Evolutionary conservation across 2,329 filamentous ascomycete genomes (phyloP), one percentile per base, ranked within the genome.

Genomic region (Pseudogymnoascus sp.): DNA sequence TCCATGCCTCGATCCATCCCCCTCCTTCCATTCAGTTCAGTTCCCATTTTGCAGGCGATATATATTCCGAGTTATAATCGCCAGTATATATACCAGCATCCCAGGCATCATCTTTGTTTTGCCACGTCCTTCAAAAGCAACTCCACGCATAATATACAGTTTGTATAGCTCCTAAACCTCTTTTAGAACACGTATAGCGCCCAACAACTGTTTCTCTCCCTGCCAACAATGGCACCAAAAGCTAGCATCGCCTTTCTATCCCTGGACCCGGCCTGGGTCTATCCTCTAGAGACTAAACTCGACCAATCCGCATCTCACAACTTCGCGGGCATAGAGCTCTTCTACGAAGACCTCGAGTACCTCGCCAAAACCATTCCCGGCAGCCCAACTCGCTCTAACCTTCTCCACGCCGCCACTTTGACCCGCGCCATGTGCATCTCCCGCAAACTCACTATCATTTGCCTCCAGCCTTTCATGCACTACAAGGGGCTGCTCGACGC

Each of bases 401-500:
- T 75, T 31, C 70, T 89, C 16, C 70, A 77, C 4, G 88, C 87
- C 1, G 87, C 89, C 23, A 72, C 74, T 2, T 74, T 80, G 60
- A 81, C 90, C 63, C 78, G 78, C 23, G 70, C 75, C 0, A 78
- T 90, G 47, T 90, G 86, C 74, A 73, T 78, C 18, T 76, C 78
- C 1, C 78, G 84, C 25, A 73, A 72, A 33, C 78, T 90, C 31
- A 69, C 76, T 5, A 81, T 89, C 68, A 77, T 89, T 68, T 87
- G 84, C 67, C 79, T 92, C 0, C 89, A 91, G 69, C 89, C 90
- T 0, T 91, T 92, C 70, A 82, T 84, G 77, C 84, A 91, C 75
- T 91, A 89, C 74, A 89, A 91, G 65, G 89, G 89, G 0, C 79
- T 91, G 0, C 63, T 84, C 5, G 0, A 77, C 83, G 0, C 72